A percentile compares a stretch with the other conserved stretches of the same genome.
These are phyloP conservation scores for Posidonia oceanica DNA, from an alignment of 116 monocot species.

Conservation along the genomic window DNA sequence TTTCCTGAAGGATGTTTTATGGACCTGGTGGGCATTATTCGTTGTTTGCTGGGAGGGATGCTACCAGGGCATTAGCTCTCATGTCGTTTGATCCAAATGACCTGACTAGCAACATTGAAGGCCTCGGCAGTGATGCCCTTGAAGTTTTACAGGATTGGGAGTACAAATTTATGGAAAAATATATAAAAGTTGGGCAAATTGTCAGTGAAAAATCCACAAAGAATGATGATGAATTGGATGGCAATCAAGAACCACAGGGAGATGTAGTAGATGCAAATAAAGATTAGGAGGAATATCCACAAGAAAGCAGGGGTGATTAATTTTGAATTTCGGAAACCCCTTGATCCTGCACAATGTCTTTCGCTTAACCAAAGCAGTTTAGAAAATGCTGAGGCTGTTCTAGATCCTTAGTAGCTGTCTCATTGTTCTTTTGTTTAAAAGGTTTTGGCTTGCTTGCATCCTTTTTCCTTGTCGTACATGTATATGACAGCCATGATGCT, in stretches of 20 bases:
- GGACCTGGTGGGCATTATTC: constrained; percentile 79
- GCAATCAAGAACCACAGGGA: background rate
- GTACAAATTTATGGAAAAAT: constrained; percentile 76
- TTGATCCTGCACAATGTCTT: too few species aligned
- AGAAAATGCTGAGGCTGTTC: too few species aligned
- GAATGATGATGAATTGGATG: background rate
- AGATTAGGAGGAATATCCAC: background rate
- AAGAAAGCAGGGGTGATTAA: background rate
- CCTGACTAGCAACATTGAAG: constrained; percentile 55
- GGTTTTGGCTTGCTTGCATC: too few species aligned
- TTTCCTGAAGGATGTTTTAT: constrained; percentile 61
- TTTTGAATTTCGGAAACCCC: background rate
- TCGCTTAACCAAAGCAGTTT: too few species aligned
- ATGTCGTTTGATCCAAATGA: constrained; percentile 82
- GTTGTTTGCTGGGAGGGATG: constrained; percentile 77
- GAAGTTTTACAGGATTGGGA: constrained; percentile 85
- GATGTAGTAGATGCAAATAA: background rate
- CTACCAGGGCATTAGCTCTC: constrained; percentile 72
- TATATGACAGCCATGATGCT: too few species aligned
- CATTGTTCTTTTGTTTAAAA: too few species aligned
- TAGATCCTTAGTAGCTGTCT: too few species aligned
- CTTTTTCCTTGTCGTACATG: too few species aligned
- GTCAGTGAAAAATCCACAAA: constrained; percentile 4
- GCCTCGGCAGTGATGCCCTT: constrained; percentile 39
- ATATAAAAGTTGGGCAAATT: constrained; percentile 63